Base-by-base conservation (phyloP, 2,329 filamentous ascomycete species). In the Westerdykella aurantiaca region DNA sequence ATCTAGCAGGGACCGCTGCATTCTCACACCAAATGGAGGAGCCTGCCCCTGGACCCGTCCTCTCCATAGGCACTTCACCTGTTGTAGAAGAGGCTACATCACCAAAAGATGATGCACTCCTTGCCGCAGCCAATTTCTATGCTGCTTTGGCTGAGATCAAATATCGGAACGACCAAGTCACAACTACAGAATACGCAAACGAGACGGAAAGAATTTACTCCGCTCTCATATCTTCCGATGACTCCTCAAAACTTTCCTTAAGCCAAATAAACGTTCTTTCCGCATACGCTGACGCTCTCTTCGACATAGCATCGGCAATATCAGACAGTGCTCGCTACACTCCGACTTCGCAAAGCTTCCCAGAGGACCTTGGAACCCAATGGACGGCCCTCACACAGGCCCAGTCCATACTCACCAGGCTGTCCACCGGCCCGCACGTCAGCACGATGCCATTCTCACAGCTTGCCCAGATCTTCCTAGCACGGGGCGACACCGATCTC, bases 121-220 rank as follows among this genome's bases (percentile, higher is more conserved):
- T 85, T 18, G 74, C 76, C 4, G 69, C 71, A 21, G 80, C 80
- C 6, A 77, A 72, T 39, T 82, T 84, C 59, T 64, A 75, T 13
- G 72, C 73, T 38, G 74, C 76, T 4, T 60, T 82, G 37, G 73
- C 77, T 9, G 79, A 82, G 49, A 70, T 77, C 1, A 71, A 77
- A 39, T 85, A 79, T 57, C 73, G 75, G 31, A 69, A 66, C 39
- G 70, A 71, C 31, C 63, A 69, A 39, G 73, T 76, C 42, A 72
- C 78, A 34, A 56, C 75, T 16, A 59, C 69, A 33, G 75, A 74
- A n/a, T 83, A 83, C 61, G 68, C 75, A n/a, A 55, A 56, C 22
- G 57, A 67, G 2, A 51, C 75, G 9, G 55, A 60, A 12, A 39
- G 49, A n/a, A 55, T 57, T 4, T 70, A 68, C 45, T 50, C 58